A percentile compares a stretch with the other conserved stretches of the same genome.
Evolutionary conservation across 768 basidiomycete species (phyloP).

Genomic region (Hypsizygus marmoreus): DNA sequence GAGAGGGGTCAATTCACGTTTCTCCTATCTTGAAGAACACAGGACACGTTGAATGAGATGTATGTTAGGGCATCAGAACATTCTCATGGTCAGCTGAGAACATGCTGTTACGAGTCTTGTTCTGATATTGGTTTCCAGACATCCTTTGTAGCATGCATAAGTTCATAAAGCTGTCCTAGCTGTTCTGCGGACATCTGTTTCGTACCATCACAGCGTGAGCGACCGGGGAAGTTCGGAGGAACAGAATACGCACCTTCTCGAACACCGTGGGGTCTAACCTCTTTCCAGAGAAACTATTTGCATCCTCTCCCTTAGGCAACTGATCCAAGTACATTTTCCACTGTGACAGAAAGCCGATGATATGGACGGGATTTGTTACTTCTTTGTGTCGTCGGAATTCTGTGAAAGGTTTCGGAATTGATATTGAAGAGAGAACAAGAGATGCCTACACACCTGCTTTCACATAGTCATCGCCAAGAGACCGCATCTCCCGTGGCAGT

Average conservation of each 20-base stretch:
- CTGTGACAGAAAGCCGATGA: conserved; percentile 93
- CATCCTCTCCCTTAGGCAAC: conserved; percentile 50
- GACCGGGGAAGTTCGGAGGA: neutral
- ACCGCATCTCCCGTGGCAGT: conserved; percentile 78
- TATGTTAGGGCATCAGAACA: neutral
- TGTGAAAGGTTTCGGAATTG: conserved; percentile 31
- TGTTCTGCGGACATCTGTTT: conserved; percentile 86
- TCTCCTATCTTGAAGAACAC: neutral
- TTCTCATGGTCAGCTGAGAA: neutral
- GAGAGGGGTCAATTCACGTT: neutral
- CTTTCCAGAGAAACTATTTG: conserved; percentile 56
- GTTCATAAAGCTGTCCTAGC: conserved; percentile 89
- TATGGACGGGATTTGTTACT: conserved; percentile 82
- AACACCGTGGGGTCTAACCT: conserved; percentile 69
- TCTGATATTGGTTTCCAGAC: conserved; percentile 70
- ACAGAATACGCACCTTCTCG: conserved; percentile 61
- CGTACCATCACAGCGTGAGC: conserved; percentile 6
- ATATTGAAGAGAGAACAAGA: neutral
- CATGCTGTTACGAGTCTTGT: conserved; percentile 22
- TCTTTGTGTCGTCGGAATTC: conserved; percentile 86
- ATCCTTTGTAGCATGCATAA: conserved; percentile 89
- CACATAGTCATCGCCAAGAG: conserved; percentile 83
- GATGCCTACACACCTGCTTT: conserved; percentile 59
- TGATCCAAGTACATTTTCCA: conserved; percentile 93
- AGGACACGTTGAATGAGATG: neutral